Evolutionary conservation across 129 eudicot genomes (phyloP), one percentile per base, ranked within the genome.

Genomic region (Glebionis coronaria): DNA sequence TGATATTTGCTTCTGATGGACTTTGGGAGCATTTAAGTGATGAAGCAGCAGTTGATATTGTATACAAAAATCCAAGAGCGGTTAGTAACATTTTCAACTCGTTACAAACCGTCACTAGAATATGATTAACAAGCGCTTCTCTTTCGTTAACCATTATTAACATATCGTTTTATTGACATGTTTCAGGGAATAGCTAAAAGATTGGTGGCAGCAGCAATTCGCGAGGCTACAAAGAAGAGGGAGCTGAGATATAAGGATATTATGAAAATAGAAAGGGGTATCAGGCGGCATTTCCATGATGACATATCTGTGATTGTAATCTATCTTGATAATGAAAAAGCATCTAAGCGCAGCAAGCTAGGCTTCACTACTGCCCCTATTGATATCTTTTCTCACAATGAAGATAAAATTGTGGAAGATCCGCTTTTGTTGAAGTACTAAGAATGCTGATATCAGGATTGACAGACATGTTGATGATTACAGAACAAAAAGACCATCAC

Each of bases 1-100:
- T 93, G 56, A 93, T 93, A 75, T 93, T 93, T 65, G 96, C 97
- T 12, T 89, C 97, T 12, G 98, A 93, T 73, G 98, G 98, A 46
- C 95, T 93, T 29, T 93, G 98, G 98, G 97, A 93, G 63, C 89
- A 88, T 49, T 82, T 93, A 69, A 84, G 85, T 64, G 97, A 93
- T 59, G 90, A 93, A 69, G 82, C 44, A 73, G 98, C 84, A 0
- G 92, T 89, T 1, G 95, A 93, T 44, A 93, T 93, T 12, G 97
- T 93, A 13, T 87, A 73, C 38, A 88, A 81, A 56, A 71, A 82
- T 78, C 98, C 98, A 63, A 88, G 97, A 86, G 78, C 90, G 35
- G 98, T 93, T 28, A 84, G 95, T 80, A 14, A 12, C 57, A 20
- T 35, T 55, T 27, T 74, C 13, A 61, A 59, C 61, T 44, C 20